Conservation (phyloP, 176 grass and related monocot genomes). For the Raddia distichophylla region DNA sequence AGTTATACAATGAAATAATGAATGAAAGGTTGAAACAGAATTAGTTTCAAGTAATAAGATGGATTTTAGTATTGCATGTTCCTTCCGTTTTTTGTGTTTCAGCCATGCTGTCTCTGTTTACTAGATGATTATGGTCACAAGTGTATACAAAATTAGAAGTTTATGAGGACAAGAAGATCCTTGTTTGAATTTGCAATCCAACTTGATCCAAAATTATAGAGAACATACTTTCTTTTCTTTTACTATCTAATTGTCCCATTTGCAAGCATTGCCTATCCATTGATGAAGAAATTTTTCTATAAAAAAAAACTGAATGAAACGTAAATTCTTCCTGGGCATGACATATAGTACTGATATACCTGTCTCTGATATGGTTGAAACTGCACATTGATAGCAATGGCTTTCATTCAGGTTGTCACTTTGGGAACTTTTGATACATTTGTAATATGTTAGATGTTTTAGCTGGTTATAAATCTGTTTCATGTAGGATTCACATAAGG, state of each 20-base stretch:
- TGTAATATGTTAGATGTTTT: constrained; percentile 20
- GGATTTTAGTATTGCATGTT: neutral
- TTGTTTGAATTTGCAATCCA: constrained; percentile 9
- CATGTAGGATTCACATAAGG: constrained; percentile 79
- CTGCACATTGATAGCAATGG: neutral
- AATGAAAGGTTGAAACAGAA: neutral
- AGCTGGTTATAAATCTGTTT: constrained; percentile 28
- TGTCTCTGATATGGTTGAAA: constrained; percentile 10
- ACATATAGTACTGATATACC: neutral
- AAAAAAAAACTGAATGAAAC: too few relatives aligned
- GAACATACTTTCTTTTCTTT: constrained; percentile 18
- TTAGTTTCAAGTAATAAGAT: neutral
- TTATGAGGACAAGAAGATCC: neutral
- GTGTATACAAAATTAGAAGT: neutral
- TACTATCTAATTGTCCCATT: neutral
- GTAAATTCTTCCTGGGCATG: constrained; percentile 9
- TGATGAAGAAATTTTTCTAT: neutral
- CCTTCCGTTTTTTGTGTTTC: neutral
- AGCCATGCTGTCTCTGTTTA: constrained; percentile 5
- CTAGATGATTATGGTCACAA: neutral
- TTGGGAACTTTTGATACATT: constrained; percentile 24
- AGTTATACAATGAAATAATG: neutral
- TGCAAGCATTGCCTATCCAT: neutral
- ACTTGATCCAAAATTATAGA: neutral
- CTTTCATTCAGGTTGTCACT: neutral